Evolutionary conservation across 148 eudicot species (phyloP).

Genomic region (Selenicereus undatus): DNA sequence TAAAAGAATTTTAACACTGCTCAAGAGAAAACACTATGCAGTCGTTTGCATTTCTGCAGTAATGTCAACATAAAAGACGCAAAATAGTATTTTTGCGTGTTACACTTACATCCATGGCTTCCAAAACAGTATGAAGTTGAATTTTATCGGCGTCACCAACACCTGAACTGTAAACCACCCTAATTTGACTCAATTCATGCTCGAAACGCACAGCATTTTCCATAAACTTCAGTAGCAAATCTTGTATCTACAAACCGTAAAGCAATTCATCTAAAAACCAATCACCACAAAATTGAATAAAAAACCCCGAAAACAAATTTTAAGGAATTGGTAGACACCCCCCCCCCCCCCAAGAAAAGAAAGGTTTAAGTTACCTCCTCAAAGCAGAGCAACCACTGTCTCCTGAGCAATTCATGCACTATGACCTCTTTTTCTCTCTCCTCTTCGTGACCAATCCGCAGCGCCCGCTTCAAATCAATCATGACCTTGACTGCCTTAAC

Average conservation of each 20-base stretch:
- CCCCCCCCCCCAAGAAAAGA: too few relatives aligned
- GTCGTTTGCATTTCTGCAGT: background rate
- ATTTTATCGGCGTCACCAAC: conserved; percentile 40
- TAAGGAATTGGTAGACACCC: background rate
- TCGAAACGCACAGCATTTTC: conserved; percentile 62
- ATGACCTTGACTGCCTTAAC: conserved; percentile 54
- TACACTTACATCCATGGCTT: conserved; percentile 88
- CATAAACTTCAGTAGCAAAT: conserved; percentile 59
- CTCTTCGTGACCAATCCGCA: conserved; percentile 42
- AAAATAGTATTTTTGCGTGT: background rate
- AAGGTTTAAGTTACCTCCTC: conserved; percentile 47
- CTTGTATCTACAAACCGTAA: conserved; percentile 87
- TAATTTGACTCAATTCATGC: conserved; percentile 36
- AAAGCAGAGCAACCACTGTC: conserved; percentile 66
- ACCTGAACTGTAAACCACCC: conserved; percentile 37
- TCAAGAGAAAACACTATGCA: background rate
- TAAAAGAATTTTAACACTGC: too few relatives aligned
- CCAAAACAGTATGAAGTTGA: conserved; percentile 63
- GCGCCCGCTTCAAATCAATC: conserved; percentile 48
- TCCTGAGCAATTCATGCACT: conserved; percentile 62
- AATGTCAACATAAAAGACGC: background rate
- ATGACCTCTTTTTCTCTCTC: conserved; percentile 51
- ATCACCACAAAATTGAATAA: conserved; percentile 37
- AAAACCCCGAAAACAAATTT: conserved; percentile 8
- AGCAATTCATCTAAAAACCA: conserved; percentile 42